Evolutionary conservation across 2,329 filamentous ascomycete species (phyloP).

Genomic region (Shiraia bambusicola): DNA sequence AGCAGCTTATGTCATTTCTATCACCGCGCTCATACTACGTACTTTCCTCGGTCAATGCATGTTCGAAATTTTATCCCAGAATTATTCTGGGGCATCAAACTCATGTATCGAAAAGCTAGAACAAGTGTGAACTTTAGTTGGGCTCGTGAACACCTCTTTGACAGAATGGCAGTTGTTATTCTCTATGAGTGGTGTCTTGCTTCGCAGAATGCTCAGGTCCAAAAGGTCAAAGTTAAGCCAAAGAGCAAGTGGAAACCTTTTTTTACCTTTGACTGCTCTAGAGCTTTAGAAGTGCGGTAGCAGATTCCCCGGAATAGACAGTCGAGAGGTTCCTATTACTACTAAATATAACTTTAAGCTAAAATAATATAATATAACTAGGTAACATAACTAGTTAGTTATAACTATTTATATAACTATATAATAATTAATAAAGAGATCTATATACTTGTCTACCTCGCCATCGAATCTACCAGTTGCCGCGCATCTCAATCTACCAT

Average conservation of each 20-base stretch:
- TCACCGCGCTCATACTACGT: no score
- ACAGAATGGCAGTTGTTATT: slow-evolving; percentile 76
- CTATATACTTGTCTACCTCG: no score
- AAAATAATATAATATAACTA: slow-evolving; percentile 94
- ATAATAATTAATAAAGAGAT: slow-evolving; percentile 89
- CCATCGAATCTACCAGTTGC: no score
- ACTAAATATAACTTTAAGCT: slow-evolving; percentile 86
- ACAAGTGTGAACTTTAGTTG: slow-evolving; percentile 84
- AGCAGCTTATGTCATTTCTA: no score
- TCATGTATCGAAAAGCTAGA: slow-evolving; percentile 74
- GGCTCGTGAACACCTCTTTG: slow-evolving; percentile 81
- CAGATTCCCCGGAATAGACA: slow-evolving; percentile 81
- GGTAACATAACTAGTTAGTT: slow-evolving; percentile 95
- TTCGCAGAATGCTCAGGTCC: slow-evolving; percentile 76
- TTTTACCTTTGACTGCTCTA: slow-evolving; percentile 87
- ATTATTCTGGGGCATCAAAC: slow-evolving; percentile 86
- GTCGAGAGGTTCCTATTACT: slow-evolving; percentile 81
- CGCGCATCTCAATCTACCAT: no score
- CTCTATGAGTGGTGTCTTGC: slow-evolving; percentile 82
- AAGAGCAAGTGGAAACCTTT: slow-evolving; percentile 95
- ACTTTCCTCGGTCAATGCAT: no score
- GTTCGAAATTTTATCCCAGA: slow-evolving; percentile 94
- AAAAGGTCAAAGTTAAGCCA: slow-evolving; percentile 83
- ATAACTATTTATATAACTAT: slow-evolving; percentile 95
- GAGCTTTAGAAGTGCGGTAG: slow-evolving; percentile 96